Conservation (phyloP, 1,139 yeast genomes). For the Taphrina deformans region DNA sequence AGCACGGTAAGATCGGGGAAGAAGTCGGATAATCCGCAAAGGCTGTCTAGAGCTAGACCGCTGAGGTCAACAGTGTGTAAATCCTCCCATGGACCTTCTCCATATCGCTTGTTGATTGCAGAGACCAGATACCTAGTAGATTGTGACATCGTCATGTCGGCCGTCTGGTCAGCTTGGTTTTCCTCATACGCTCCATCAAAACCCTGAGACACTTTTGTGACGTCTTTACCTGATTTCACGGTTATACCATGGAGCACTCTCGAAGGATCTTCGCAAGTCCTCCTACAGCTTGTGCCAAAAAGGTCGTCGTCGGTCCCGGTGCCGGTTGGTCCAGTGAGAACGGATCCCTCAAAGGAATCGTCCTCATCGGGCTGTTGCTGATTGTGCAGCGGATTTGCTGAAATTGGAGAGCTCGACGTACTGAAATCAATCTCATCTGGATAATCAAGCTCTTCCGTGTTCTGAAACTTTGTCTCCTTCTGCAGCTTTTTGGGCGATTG, state of each 20-base stretch:
- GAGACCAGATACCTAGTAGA: conserved; percentile 9
- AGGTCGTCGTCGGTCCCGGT: not conserved
- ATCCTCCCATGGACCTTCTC: conserved; percentile 44
- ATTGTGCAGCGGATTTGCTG: not conserved
- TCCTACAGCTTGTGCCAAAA: not conserved
- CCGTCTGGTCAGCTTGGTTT: not conserved
- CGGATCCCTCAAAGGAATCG: not conserved
- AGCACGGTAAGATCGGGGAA: conserved; percentile 46
- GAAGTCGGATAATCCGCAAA: conserved; percentile 45
- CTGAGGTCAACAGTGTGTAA: conserved; percentile 44
- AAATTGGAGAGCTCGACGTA: not conserved
- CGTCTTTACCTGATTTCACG: not conserved
- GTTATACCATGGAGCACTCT: not conserved
- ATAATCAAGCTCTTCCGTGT: not conserved
- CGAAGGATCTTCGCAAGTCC: not conserved
- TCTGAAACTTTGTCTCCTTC: not conserved
- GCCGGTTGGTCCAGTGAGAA: not conserved
- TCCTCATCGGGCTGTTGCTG: not conserved
- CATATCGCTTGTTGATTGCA: conserved; percentile 24
- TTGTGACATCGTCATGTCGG: conserved; percentile 27
- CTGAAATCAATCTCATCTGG: conserved; percentile 21
- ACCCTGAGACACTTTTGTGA: not conserved
- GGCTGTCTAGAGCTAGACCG: conserved; percentile 43
- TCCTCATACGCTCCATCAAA: not conserved
- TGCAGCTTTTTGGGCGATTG: not conserved